A percentile compares a stretch with the other conserved stretches of the same genome.
phyloP scores from a whole-genome alignment of 495 filamentous ascomycete species.

The Viridothelium virens region DNA sequence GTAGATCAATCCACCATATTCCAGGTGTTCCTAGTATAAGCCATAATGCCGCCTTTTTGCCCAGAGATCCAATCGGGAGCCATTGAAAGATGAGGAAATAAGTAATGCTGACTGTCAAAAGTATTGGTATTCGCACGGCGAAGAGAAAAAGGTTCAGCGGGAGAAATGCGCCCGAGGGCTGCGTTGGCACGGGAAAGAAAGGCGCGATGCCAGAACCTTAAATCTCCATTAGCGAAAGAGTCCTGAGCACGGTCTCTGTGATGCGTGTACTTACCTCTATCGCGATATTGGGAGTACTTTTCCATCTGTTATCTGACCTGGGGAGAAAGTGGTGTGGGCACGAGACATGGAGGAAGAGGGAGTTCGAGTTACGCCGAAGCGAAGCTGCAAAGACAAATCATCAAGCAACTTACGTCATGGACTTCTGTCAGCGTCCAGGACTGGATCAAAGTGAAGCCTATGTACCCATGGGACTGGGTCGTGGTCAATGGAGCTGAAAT shows the following conservation, averaged over 20 bases:
- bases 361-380: neutral
- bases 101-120: slow-evolving; percentile 55
- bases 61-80: slow-evolving; percentile 71
- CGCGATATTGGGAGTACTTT: slow-evolving; percentile 93
- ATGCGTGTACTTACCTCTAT: slow-evolving; percentile 58
- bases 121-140: slow-evolving; percentile 67
- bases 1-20: slow-evolving; percentile 96
- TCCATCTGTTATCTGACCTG: slow-evolving; percentile 55
- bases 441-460: neutral
- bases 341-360: neutral
- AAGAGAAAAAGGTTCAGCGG: slow-evolving; percentile 65
- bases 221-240: neutral
- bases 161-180: slow-evolving; percentile 51
- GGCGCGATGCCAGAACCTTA: slow-evolving; percentile 92
- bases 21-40: slow-evolving; percentile 74
- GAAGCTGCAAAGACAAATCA: neutral
- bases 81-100: slow-evolving; percentile 81
- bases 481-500: neutral
- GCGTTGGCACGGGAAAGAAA: slow-evolving; percentile 71
- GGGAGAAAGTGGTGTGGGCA: neutral
- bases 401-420: neutral
- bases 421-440: neutral
- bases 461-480: neutral
- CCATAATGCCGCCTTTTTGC: slow-evolving; percentile 81
- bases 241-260: slow-evolving; percentile 13